Evolutionary conservation across 2,329 filamentous ascomycete genomes (phyloP).

Genomic region (Neoscytalidium dimidiatum): DNA sequence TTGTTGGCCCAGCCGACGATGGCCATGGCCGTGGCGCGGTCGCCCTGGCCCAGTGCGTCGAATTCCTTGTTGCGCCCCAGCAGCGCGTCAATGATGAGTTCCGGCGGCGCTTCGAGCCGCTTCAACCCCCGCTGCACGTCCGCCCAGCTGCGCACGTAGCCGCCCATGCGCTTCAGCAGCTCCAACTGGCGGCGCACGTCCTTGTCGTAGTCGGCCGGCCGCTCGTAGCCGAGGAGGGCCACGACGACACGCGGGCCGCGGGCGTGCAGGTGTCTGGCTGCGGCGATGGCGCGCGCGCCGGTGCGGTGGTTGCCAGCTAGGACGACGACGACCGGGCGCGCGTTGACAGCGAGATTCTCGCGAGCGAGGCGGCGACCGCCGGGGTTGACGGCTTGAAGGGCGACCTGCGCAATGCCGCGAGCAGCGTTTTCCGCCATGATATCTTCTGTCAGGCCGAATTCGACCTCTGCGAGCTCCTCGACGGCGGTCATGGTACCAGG

Average conservation of each 20-base stretch:
- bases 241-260: conserved; percentile 79
- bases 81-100: conserved; percentile 85
- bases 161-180: conserved; percentile 81
- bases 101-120: conserved; percentile 63
- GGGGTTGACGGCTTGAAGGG: conserved; percentile 65
- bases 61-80: conserved; percentile 86
- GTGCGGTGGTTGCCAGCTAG: conserved; percentile 96
- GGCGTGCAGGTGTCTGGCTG: conserved; percentile 82
- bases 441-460: conserved; percentile 83
- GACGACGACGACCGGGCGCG: conserved; percentile 66
- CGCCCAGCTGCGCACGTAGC: conserved; percentile 66
- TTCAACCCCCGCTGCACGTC: conserved; percentile 58
- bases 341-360: conserved; percentile 41
- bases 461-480: conserved; percentile 85
- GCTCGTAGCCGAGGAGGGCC: conserved; percentile 81
- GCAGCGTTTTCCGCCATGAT: conserved; percentile 92
- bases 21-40: conserved; percentile 82
- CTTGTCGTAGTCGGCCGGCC: conserved; percentile 77
- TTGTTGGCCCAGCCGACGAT: conserved; percentile 94
- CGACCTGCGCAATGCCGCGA: conserved; percentile 82
- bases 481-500: conserved; percentile 88
- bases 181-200: conserved; percentile 79
- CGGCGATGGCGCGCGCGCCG: conserved; percentile 80
- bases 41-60: conserved; percentile 79
- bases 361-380: conserved; percentile 58